Conservation (phyloP, 148 eudicot genomes). For the Rhododendron vialii region DNA sequence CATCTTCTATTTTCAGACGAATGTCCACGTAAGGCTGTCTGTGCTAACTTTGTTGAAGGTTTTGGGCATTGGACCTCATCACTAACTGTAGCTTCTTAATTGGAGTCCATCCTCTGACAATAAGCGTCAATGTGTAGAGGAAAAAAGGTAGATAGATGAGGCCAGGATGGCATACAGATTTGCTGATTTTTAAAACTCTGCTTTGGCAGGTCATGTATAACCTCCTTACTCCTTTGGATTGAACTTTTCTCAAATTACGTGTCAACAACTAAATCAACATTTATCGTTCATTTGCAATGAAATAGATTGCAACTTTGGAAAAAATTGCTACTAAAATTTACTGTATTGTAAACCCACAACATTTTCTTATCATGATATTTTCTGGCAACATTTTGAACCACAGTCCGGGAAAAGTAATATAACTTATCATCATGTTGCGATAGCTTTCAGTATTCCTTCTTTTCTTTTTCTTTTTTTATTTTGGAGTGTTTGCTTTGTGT, state of each 20-base stretch:
- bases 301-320: neutral
- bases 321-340: neutral
- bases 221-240: neutral
- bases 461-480: neutral
- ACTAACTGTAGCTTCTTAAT: neutral
- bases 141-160: neutral
- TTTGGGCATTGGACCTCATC: neutral
- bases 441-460: neutral
- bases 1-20: neutral
- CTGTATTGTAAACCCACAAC: neutral
- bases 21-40: neutral
- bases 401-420: neutral
- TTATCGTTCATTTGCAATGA: neutral
- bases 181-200: neutral
- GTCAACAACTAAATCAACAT: neutral
- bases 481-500: neutral
- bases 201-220: neutral
- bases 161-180: neutral
- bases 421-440: neutral
- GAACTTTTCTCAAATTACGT: neutral
- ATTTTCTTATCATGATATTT: neutral
- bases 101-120: neutral
- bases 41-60: neutral
- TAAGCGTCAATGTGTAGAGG: neutral
- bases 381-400: neutral